Conservation (phyloP, 768 basidiomycete genomes). For the Lactarius evosmus region DNA sequence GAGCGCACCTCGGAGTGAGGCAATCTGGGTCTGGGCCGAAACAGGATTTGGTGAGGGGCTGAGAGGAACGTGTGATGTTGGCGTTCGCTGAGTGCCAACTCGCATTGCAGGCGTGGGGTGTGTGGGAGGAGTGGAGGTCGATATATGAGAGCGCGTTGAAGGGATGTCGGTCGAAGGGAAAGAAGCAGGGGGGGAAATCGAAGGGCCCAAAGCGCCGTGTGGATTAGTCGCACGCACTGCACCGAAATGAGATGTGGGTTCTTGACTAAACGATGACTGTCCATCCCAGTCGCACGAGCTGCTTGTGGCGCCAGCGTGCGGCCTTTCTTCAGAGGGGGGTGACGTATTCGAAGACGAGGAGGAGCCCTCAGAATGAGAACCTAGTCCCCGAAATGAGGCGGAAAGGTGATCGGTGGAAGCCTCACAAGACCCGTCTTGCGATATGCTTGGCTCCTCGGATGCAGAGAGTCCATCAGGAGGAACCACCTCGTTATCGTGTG, state of each 20-base stretch:
- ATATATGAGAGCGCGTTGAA: neutral
- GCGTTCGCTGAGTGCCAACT: constrained; percentile 1
- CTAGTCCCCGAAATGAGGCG: neutral
- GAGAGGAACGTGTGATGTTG: neutral
- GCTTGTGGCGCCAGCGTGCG: neutral
- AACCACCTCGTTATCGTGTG: neutral
- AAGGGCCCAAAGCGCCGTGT: neutral
- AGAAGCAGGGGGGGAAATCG: neutral
- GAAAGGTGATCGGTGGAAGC: neutral
- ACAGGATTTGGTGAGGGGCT: constrained; percentile 10
- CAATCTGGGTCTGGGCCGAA: constrained; percentile 21
- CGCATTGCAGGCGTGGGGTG: constrained; percentile 1
- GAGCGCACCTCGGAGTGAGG: constrained; percentile 25
- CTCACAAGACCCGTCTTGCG: neutral
- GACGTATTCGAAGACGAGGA: neutral
- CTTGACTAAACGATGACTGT: constrained; percentile 9
- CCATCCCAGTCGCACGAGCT: constrained; percentile 20
- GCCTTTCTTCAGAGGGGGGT: neutral
- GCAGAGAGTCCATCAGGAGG: neutral
- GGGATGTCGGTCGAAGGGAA: neutral
- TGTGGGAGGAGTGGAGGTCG: neutral
- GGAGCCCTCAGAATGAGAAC: neutral
- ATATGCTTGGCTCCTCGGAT: neutral
- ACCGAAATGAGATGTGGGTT: constrained; percentile 8
- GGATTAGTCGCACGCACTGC: neutral